phyloP scores from a whole-genome alignment of 2,329 filamentous ascomycete genomes.

The Bipolaris zeicola region DNA sequence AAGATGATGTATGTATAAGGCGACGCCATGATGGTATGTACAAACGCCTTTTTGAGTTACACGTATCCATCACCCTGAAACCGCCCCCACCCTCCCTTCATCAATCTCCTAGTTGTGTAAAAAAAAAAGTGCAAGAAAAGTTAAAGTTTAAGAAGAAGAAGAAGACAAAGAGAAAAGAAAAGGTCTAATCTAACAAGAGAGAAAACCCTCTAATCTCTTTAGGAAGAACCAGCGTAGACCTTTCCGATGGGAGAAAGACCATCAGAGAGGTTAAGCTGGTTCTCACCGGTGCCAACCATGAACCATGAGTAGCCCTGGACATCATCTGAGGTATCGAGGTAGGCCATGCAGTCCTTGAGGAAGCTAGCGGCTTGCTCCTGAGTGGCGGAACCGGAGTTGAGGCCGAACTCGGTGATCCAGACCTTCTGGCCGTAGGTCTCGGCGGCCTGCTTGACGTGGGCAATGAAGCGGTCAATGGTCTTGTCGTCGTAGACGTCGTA shows the following conservation, averaged over 20 bases:
- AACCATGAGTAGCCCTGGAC: slow-evolving; percentile 49
- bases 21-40: too few relatives aligned
- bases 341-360: slow-evolving; percentile 42
- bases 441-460: slow-evolving; percentile 47
- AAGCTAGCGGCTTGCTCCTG: slow-evolving; percentile 40
- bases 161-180: background rate
- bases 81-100: too few relatives aligned
- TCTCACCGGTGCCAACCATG: slow-evolving; percentile 42
- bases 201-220: background rate
- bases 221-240: slow-evolving; percentile 31
- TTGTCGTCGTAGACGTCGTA: slow-evolving; percentile 43
- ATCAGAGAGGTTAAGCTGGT: slow-evolving; percentile 35
- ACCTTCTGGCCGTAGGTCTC: slow-evolving; percentile 37
- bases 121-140: too few relatives aligned
- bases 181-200: background rate
- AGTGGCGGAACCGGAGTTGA: slow-evolving; percentile 37
- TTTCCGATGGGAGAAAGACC: slow-evolving; percentile 32
- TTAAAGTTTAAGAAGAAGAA: too few relatives aligned
- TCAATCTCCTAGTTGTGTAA: too few relatives aligned
- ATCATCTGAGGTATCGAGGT: slow-evolving; percentile 38
- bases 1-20: too few relatives aligned
- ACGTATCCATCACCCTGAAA: too few relatives aligned
- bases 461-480: slow-evolving; percentile 44
- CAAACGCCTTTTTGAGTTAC: too few relatives aligned
- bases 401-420: slow-evolving; percentile 50